A percentile compares a stretch with the other conserved stretches of the same genome.
Conservation (phyloP, 345 rosid genomes). For the Diplotaxis tenuifolia region DNA sequence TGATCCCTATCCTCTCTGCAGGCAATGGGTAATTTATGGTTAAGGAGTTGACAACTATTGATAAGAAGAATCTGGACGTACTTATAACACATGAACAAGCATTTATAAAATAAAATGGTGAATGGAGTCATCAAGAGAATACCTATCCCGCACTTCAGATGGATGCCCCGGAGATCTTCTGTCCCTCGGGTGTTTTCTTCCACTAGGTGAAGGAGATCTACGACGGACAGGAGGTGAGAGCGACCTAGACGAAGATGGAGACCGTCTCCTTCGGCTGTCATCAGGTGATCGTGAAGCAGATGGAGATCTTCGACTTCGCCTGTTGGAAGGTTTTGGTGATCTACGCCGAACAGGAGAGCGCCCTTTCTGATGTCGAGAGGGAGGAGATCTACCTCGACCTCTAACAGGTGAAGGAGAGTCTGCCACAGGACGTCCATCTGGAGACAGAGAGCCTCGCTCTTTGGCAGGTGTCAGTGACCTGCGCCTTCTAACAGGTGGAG, state of each 20-base stretch:
- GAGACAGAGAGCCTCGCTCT: slow-evolving; percentile 43
- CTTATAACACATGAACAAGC: neutral
- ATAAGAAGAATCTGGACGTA: neutral
- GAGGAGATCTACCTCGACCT: slow-evolving; percentile 35
- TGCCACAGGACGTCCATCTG: slow-evolving; percentile 22
- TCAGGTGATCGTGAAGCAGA: slow-evolving; percentile 46
- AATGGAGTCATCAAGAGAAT: slow-evolving; percentile 15
- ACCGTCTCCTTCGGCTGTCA: slow-evolving; percentile 40
- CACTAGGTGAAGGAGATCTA: slow-evolving; percentile 46
- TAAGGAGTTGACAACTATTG: neutral
- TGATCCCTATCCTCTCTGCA: slow-evolving; percentile 41
- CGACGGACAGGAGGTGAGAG: slow-evolving; percentile 47
- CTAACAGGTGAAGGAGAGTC: slow-evolving; percentile 38
- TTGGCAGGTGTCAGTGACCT: slow-evolving; percentile 31
- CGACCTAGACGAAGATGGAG: slow-evolving; percentile 42
- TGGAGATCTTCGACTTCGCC: slow-evolving; percentile 43
- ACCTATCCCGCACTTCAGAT: slow-evolving; percentile 56
- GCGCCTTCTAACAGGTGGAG: slow-evolving; percentile 39
- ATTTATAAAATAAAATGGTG: neutral
- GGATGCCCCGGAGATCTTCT: slow-evolving; percentile 44
- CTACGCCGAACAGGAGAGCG: slow-evolving; percentile 36
- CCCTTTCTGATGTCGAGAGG: slow-evolving; percentile 15
- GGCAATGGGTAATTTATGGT: slow-evolving; percentile 12
- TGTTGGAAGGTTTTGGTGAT: slow-evolving; percentile 38
- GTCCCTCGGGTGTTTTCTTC: slow-evolving; percentile 40